Evolutionary conservation across 371 early-diverging fungal genomes (phyloP).

Genomic region (Mucor ambiguus): DNA sequence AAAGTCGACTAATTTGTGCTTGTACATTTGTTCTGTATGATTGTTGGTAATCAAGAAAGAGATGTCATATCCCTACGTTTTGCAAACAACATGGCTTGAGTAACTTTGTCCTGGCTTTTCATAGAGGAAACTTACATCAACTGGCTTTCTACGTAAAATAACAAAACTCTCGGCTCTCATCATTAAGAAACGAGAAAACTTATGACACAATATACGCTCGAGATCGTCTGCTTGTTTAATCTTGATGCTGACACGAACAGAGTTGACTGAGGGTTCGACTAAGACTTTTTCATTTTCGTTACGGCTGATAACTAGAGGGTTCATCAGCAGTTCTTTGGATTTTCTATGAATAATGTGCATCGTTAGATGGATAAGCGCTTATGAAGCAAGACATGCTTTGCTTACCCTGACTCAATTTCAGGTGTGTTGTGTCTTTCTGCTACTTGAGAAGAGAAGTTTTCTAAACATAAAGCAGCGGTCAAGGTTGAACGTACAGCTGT

Average conservation of each 20-base stretch:
- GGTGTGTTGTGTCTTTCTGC: conserved; percentile 98
- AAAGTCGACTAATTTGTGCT: conserved; percentile 98
- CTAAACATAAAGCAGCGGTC: conserved; percentile 93
- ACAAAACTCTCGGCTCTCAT: conserved; percentile 96
- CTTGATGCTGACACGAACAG: conserved; percentile 91
- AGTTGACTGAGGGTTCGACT: conserved; percentile 94
- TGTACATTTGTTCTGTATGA: conserved; percentile 96
- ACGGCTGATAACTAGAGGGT: conserved; percentile 87
- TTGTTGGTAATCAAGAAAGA: conserved; percentile 94
- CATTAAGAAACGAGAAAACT: conserved; percentile 96
- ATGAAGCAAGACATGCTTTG: background rate
- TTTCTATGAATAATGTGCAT: conserved; percentile 11
- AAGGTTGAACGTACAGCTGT: conserved; percentile 92
- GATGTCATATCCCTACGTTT: conserved; percentile 88
- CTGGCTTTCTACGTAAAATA: conserved; percentile 90
- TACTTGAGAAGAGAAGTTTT: conserved; percentile 96
- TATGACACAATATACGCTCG: conserved; percentile 93
- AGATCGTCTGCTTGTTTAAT: conserved; percentile 99
- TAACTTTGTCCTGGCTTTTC: background rate
- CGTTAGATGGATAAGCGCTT: background rate
- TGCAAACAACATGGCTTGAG: background rate
- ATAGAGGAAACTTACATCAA: conserved; percentile 60
- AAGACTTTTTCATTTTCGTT: conserved; percentile 95
- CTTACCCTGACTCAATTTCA: conserved; percentile 93
- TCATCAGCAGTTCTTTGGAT: conserved; percentile 43